These are phyloP conservation scores for Phytophthora pisi DNA, from an alignment of 352 stramenopile species.

Conservation along the genomic window DNA sequence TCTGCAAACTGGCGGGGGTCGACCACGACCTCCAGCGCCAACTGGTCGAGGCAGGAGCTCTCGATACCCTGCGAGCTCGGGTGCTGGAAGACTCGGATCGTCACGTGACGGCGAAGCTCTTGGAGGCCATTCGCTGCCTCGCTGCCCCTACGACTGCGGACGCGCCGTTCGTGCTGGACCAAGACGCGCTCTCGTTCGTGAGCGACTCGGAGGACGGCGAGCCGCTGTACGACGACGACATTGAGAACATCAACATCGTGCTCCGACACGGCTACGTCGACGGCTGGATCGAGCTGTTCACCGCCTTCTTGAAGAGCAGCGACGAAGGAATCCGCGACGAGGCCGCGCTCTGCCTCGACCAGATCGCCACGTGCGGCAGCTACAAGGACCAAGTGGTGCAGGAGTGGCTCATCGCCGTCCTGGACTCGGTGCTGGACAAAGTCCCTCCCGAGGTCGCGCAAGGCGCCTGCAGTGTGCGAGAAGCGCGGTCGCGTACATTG, in stretches of 20 bases:
- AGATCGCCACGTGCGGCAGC: conserved; percentile 46
- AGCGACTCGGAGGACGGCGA: conserved; percentile 57
- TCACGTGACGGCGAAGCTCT: conserved; percentile 53
- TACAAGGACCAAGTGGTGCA: conserved; percentile 70
- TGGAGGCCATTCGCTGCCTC: conserved; percentile 58
- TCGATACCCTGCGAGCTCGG: conserved; percentile 51
- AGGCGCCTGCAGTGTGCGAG: conserved; percentile 63
- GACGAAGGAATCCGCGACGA: conserved; percentile 52
- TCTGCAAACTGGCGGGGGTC: conserved; percentile 42
- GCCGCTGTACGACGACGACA: conserved; percentile 60
- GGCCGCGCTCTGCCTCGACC: conserved; percentile 62
- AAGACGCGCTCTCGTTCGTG: conserved; percentile 68
- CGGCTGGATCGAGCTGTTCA: conserved; percentile 84
- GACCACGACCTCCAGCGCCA: conserved; percentile 44
- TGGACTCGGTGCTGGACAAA: conserved; percentile 67
- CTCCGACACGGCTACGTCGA: conserved; percentile 61
- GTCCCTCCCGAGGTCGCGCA: conserved; percentile 51
- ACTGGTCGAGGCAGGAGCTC: conserved; percentile 41
- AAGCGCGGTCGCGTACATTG: conserved; percentile 61
- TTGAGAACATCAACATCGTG: conserved; percentile 51
- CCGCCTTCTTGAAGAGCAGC: conserved; percentile 59
- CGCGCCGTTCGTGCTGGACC: conserved; percentile 48
- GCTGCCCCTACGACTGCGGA: conserved; percentile 24
- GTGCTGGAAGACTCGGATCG: conserved; percentile 48
- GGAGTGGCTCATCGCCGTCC: conserved; percentile 76